Percentiles rank a stretch among this genome's conserved stretches.
Conservation (phyloP, 768 basidiomycete species). For the Mycena polygramma region DNA sequence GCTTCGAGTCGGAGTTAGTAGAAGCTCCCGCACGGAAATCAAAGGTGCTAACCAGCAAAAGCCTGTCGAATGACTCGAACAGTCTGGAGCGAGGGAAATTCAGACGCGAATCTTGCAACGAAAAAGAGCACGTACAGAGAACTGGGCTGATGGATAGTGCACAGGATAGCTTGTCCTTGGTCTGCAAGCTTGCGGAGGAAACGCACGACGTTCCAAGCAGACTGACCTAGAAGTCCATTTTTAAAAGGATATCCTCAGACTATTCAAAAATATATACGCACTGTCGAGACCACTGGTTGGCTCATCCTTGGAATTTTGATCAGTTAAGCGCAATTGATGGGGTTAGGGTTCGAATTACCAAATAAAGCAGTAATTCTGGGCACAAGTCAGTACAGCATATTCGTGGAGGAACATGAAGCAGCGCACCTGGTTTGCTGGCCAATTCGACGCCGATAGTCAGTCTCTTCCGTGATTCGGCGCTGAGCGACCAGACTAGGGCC, state of each 20-base stretch:
- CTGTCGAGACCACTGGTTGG: constrained; percentile 61
- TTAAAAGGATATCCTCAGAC: constrained; percentile 65
- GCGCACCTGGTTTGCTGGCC: constrained; percentile 76
- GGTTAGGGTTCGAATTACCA: constrained; percentile 20
- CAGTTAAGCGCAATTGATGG: neutral
- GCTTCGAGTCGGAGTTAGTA: constrained; percentile 25
- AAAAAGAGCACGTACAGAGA: constrained; percentile 55
- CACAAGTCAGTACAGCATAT: neutral
- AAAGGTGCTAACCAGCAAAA: constrained; percentile 55
- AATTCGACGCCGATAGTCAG: constrained; percentile 94
- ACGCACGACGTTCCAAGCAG: constrained; percentile 85
- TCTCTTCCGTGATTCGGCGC: constrained; percentile 82
- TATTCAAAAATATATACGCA: constrained; percentile 31
- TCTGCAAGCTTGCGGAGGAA: constrained; percentile 85
- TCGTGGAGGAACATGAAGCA: neutral
- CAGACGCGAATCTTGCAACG: neutral
- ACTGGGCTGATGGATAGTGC: constrained; percentile 92
- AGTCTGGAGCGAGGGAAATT: constrained; percentile 46
- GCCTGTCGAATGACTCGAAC: constrained; percentile 88
- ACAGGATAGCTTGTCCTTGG: constrained; percentile 90
- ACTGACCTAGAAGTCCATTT: constrained; percentile 63
- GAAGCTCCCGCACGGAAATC: neutral
- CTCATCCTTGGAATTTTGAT: constrained; percentile 65
- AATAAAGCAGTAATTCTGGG: constrained; percentile 67
- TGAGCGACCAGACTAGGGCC: constrained; percentile 80